Evolutionary conservation across 2,329 filamentous ascomycete genomes (phyloP).

Genomic region (Aspergillus sclerotialis): DNA sequence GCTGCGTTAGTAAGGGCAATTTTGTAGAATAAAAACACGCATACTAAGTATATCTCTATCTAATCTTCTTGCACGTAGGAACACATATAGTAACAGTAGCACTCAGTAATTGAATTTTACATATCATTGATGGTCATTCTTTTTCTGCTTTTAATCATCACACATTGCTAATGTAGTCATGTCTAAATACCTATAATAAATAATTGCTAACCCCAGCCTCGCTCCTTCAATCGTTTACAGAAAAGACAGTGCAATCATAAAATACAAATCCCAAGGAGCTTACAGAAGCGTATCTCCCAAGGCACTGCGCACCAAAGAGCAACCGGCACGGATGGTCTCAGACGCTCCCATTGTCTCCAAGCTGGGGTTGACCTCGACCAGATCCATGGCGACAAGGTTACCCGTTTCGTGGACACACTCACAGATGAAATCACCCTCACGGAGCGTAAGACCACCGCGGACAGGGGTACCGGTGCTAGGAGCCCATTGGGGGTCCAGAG

Average conservation of each 20-base stretch:
- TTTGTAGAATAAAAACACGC: not conserved
- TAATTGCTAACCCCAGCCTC: no score
- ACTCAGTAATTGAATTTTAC: no score
- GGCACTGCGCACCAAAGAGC: conserved; percentile 84
- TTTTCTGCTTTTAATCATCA: no score
- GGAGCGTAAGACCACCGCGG: conserved; percentile 81
- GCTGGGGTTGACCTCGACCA: conserved; percentile 75
- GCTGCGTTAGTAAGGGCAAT: conserved; percentile 1
- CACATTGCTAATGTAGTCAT: no score
- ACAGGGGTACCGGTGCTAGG: conserved; percentile 94
- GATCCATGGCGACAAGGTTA: conserved; percentile 68
- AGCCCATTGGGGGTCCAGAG: conserved; percentile 91
- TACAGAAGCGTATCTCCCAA: conserved; percentile 85
- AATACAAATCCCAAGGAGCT: no score
- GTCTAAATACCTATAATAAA: no score
- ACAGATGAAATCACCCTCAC: conserved; percentile 96
- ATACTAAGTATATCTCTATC: conserved; percentile 5
- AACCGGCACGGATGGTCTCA: conserved; percentile 85
- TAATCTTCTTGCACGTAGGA: not conserved
- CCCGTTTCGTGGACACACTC: conserved; percentile 77
- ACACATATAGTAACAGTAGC: no score
- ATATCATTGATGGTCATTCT: no score
- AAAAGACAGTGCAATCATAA: no score
- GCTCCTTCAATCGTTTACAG: no score
- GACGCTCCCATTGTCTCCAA: conserved; percentile 63